These are phyloP conservation scores for Alternaria longipes DNA, from an alignment of 2,329 filamentous ascomycete genomes.

Conservation along the genomic window DNA sequence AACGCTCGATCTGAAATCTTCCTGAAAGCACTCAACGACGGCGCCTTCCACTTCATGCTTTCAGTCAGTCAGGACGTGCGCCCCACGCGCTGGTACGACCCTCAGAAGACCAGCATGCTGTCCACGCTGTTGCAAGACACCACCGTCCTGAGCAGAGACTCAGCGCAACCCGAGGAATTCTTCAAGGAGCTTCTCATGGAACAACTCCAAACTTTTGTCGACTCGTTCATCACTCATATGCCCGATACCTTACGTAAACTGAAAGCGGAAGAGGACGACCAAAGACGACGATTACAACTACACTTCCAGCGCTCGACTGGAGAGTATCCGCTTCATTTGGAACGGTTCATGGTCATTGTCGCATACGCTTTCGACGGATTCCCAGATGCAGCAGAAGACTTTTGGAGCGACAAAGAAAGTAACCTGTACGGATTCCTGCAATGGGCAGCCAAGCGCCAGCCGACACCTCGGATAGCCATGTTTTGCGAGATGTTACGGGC, in stretches of 20 bases:
- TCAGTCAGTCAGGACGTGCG: conserved; percentile 84
- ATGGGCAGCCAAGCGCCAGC: conserved; percentile 95
- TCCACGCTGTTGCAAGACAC: conserved; percentile 85
- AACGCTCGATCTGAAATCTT: conserved; percentile 77
- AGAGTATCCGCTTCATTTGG: conserved; percentile 68
- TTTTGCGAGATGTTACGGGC: conserved; percentile 97
- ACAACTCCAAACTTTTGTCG: conserved; percentile 85
- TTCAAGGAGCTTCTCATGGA: conserved; percentile 79
- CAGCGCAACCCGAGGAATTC: conserved; percentile 72
- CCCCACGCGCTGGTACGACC: conserved; percentile 85
- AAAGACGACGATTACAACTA: conserved; percentile 64
- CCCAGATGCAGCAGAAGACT: conserved; percentile 82
- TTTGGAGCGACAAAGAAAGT: conserved; percentile 92
- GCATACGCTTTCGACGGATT: conserved; percentile 90
- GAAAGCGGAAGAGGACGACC: conserved; percentile 88
- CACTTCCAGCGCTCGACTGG: conserved; percentile 62
- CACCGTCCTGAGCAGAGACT: conserved; percentile 72
- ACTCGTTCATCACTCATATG: conserved; percentile 94
- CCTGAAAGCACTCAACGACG: conserved; percentile 80
- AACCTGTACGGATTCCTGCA: conserved; percentile 94
- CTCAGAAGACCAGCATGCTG: conserved; percentile 82
- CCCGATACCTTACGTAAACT: conserved; percentile 89
- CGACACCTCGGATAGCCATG: conserved; percentile 92
- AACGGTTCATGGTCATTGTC: conserved; percentile 91
- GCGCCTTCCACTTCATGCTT: conserved; percentile 90